Evolutionary conservation across 2,329 filamentous ascomycete species (phyloP).

Genomic region (Cephalotrichum gorgonifer): DNA sequence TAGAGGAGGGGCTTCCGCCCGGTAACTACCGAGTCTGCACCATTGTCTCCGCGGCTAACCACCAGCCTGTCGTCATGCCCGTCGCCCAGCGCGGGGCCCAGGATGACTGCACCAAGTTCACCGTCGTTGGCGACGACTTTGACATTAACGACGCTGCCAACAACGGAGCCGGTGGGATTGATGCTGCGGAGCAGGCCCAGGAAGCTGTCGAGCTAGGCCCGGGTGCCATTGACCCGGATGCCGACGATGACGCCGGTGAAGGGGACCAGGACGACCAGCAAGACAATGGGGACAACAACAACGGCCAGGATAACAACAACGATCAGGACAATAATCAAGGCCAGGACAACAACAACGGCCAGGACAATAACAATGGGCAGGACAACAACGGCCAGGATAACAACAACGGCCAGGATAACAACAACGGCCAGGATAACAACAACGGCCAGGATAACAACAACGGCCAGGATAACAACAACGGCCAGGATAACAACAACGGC

Average conservation of each 20-base stretch:
- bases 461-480: too few species aligned
- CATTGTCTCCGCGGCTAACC: constrained; percentile 38
- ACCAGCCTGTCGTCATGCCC: constrained; percentile 49
- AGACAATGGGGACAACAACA: constrained; percentile 7
- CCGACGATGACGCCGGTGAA: constrained; percentile 6
- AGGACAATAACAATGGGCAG: too few species aligned
- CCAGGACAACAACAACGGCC: too few species aligned
- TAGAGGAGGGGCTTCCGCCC: constrained; percentile 32
- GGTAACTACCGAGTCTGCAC: constrained; percentile 41
- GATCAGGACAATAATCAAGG: too few species aligned
- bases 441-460: too few species aligned
- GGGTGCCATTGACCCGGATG: constrained; percentile 11
- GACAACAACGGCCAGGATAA: too few species aligned
- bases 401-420: too few species aligned
- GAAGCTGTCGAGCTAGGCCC: constrained; percentile 14
- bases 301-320: too few species aligned
- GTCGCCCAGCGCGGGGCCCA: constrained; percentile 41
- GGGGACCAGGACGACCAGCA: background rate
- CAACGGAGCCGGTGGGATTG: too few species aligned
- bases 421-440: too few species aligned
- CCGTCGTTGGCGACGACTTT: constrained; percentile 16
- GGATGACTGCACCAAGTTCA: constrained; percentile 41
- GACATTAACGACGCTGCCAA: constrained; percentile 16
- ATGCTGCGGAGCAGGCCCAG: constrained; percentile 10
- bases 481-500: too few species aligned